phyloP scores from a whole-genome alignment of 345 rosid genomes.

The Anacardium occidentale region DNA sequence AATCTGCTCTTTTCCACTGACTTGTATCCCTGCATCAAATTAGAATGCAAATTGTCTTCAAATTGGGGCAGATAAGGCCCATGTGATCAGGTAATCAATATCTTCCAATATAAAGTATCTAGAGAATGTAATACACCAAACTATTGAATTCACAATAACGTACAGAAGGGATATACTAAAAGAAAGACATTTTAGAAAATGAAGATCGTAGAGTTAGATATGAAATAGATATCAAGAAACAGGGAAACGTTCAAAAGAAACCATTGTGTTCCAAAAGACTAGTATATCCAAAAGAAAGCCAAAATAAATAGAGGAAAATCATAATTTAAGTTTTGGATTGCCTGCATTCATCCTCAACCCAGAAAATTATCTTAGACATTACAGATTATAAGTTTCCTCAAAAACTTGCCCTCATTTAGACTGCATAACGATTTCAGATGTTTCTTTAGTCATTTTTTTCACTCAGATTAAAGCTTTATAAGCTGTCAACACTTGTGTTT shows the following conservation, averaged over 20 bases:
- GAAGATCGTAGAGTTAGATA: neutral
- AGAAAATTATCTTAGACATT: neutral
- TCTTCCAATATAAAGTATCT: neutral
- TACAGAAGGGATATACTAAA: neutral
- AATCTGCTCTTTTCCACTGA: constrained; percentile 5
- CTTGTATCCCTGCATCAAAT: constrained; percentile 19
- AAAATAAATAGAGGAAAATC: neutral
- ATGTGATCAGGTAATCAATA: neutral
- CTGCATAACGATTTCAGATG: too few species aligned
- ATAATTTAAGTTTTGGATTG: neutral
- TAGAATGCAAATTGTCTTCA: constrained; percentile 9
- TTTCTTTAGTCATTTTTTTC: neutral
- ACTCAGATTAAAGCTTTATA: neutral
- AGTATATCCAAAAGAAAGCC: neutral
- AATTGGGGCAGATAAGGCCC: neutral
- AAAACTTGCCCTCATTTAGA: neutral
- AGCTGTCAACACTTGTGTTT: neutral
- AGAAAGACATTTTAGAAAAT: neutral
- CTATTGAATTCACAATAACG: neutral
- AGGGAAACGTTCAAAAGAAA: neutral
- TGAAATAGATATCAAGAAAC: neutral
- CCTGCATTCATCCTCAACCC: neutral
- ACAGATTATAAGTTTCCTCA: neutral
- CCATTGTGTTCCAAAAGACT: neutral
- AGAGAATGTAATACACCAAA: neutral